These are phyloP conservation scores for Raffaelea arxii DNA, from an alignment of 2,329 filamentous ascomycete species.

Conservation along the genomic window DNA sequence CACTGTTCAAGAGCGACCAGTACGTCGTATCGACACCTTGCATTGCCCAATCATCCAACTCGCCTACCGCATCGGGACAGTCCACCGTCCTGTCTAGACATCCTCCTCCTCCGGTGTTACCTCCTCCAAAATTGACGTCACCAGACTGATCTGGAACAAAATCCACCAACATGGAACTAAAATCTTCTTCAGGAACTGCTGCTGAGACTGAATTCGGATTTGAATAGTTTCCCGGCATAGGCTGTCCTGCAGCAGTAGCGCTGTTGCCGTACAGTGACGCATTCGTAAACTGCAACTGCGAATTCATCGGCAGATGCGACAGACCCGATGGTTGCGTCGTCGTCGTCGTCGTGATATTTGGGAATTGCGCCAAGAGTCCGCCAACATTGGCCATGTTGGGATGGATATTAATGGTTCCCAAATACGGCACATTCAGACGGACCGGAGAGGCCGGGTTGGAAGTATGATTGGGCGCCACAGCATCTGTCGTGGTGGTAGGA, in stretches of 20 bases:
- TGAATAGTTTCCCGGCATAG: no score
- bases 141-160: slow-evolving; percentile 5
- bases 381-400: slow-evolving; percentile 4
- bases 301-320: neutral
- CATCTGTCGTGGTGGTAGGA: neutral
- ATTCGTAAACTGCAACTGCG: no score
- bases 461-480: slow-evolving; percentile 6
- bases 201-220: no score
- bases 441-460: slow-evolving; percentile 14
- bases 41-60: slow-evolving; percentile 15
- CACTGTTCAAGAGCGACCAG: slow-evolving; percentile 15
- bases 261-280: no score
- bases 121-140: neutral
- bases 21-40: slow-evolving; percentile 16
- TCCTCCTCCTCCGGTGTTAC: neutral
- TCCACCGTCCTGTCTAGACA: slow-evolving; percentile 1
- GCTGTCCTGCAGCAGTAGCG: no score
- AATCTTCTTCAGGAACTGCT: slow-evolving; percentile 3
- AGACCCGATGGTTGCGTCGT: neutral
- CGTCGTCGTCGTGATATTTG: neutral
- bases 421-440: slow-evolving; percentile 33
- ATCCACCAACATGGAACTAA: slow-evolving; percentile 14
- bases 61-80: slow-evolving; percentile 15
- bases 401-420: slow-evolving; percentile 36
- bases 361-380: no score